Base-by-base conservation (phyloP, 2,329 filamentous ascomycete species). In the Beauveria caledonica region DNA sequence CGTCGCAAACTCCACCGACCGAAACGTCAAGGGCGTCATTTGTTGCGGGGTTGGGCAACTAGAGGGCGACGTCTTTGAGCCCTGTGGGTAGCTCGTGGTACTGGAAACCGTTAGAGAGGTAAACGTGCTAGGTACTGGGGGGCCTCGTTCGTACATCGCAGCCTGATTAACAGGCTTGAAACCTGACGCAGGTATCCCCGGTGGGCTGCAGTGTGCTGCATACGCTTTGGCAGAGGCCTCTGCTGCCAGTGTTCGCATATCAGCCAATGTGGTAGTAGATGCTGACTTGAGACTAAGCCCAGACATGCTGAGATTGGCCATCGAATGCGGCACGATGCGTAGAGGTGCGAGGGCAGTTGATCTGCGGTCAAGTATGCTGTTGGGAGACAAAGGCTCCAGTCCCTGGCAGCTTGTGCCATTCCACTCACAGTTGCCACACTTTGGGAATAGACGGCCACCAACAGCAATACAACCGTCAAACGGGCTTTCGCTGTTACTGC, bases 351-450 rank as follows among this genome's bases (percentile, higher is more conserved):
- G 51, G n/a, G 29, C 40, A 33, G 44, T 27, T 39, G 53, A 19
- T 44, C 27, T 46, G 53, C 25, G 13, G 19, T 27, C 48, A 46
- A 53, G n/a, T 6, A 52, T 45, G 40, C 23, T 21, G 27, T 2
- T 33, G 10, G 57, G 57, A 1, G 49, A 45, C 13, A 45, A 36
- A 9, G 57, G 19, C 2, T 52, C 39, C 19, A 36, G 19, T 19
- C 66, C 69, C 48, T 73, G 71, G 48, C 74, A 77, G 19, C 70
- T 69, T 57, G 73, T 70, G 2, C 72, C 72, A 62, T 76, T 77
- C 78, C 78, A 81, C 64, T 80, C 77, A 63, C 79, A 81, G 63
- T 81, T 81, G 33, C 77, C 79, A 61, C 79, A 81, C 29, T 77
- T 75, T 3, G 74, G 73, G 57, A 80, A 79, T 4, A 76, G 68